These are phyloP conservation scores for Coemansia nantahalensis DNA, from an alignment of 192 early-diverging fungal species.

Conservation along the genomic window DNA sequence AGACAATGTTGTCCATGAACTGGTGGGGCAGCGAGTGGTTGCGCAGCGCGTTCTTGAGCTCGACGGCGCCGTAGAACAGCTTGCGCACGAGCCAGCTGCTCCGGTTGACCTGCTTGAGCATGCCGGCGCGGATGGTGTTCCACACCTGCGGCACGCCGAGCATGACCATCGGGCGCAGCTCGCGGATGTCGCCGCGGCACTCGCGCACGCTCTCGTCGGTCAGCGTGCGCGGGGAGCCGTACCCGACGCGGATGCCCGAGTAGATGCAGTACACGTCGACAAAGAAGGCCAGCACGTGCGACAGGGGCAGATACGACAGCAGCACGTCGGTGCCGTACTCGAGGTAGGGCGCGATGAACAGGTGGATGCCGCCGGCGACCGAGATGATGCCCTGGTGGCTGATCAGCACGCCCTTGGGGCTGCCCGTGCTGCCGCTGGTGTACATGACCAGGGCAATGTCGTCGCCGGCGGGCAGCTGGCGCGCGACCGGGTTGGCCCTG, in stretches of 20 bases:
- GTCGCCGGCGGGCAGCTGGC: constrained; percentile 9
- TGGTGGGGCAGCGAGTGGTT: constrained; percentile 61
- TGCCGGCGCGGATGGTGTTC: constrained; percentile 88
- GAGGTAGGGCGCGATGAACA: constrained; percentile 39
- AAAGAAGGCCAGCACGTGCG: constrained; percentile 84
- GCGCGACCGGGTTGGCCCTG: constrained; percentile 53
- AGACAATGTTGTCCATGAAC: constrained; percentile 76
- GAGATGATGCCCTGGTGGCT: constrained; percentile 81
- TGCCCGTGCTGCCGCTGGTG: constrained; percentile 85
- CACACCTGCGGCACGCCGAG: constrained; percentile 81
- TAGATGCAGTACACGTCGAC: constrained; percentile 70
- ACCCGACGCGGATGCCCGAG: constrained; percentile 64
- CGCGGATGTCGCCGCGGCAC: constrained; percentile 77
- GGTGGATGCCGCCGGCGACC: constrained; percentile 52
- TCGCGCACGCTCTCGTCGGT: constrained; percentile 70
- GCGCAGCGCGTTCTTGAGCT: constrained; percentile 64
- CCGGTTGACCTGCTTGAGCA: constrained; percentile 65
- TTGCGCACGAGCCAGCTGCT: constrained; percentile 58
- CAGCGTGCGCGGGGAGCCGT: constrained; percentile 67
- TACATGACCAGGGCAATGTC: constrained; percentile 91
- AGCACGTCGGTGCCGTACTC: constrained; percentile 53
- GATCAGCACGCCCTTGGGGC: constrained; percentile 92
- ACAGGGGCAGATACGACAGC: constrained; percentile 81
- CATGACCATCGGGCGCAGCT: constrained; percentile 72
- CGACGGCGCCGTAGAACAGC: constrained; percentile 74